Evolutionary conservation across 768 basidiomycete species (phyloP).

Genomic region (Mycena epipterygia): DNA sequence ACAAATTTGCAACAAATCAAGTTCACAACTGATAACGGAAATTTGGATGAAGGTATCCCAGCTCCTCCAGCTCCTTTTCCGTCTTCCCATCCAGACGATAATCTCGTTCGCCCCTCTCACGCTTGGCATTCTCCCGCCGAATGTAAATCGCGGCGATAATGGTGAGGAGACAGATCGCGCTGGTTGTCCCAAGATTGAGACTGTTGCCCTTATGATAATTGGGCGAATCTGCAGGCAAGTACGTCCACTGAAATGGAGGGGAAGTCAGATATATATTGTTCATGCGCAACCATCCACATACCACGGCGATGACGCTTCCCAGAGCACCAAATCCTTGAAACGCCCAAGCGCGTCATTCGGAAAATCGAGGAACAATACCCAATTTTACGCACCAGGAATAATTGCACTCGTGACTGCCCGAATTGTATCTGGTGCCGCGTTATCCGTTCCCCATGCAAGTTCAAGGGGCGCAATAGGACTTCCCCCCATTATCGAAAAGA

Average conservation of each 20-base stretch:
- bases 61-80: slow-evolving; percentile 50
- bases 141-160: slow-evolving; percentile 52
- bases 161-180: slow-evolving; percentile 48
- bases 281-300: slow-evolving; percentile 33
- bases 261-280: slow-evolving; percentile 1
- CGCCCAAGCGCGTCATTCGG: neutral
- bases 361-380: neutral
- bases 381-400: slow-evolving; percentile 52
- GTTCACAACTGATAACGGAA: slow-evolving; percentile 55
- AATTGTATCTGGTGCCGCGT: slow-evolving; percentile 64
- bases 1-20: too few species aligned
- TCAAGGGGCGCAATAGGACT: slow-evolving; percentile 56
- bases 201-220: slow-evolving; percentile 63
- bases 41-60: slow-evolving; percentile 61
- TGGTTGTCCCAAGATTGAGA: slow-evolving; percentile 57
- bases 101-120: slow-evolving; percentile 58
- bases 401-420: slow-evolving; percentile 59
- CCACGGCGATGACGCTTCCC: slow-evolving; percentile 58
- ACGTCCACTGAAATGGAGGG: slow-evolving; percentile 53
- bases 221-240: slow-evolving; percentile 60
- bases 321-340: slow-evolving; percentile 56
- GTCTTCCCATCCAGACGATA: slow-evolving; percentile 56
- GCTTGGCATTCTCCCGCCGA: slow-evolving; percentile 57
- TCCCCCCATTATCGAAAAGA: slow-evolving; percentile 56
- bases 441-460: slow-evolving; percentile 63